Percentiles rank a stretch among this genome's conserved stretches.
phyloP scores from a whole-genome alignment of 306 rosid genomes.

The Quercus suber region DNA sequence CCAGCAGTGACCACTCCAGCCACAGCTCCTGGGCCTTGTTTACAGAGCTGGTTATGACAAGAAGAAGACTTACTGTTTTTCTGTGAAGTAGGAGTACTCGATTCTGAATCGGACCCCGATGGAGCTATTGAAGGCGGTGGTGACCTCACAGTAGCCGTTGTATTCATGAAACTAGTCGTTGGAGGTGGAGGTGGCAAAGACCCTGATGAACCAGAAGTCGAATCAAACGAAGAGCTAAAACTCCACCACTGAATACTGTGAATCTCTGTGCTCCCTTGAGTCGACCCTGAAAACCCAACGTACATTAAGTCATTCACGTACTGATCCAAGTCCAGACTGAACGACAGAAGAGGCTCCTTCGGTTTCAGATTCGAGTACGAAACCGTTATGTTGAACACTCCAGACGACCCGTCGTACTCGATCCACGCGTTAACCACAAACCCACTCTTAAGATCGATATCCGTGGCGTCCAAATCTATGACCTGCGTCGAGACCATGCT shows the following conservation, averaged over 20 bases:
- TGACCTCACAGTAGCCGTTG: constrained; percentile 51
- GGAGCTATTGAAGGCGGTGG: constrained; percentile 81
- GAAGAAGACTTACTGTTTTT: constrained; percentile 52
- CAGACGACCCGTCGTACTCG: constrained; percentile 61
- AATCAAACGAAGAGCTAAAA: constrained; percentile 63
- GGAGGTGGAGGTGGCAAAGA: constrained; percentile 61
- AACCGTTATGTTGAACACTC: constrained; percentile 58
- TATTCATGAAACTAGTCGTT: constrained; percentile 53
- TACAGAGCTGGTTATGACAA: constrained; percentile 80
- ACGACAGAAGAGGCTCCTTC: constrained; percentile 57
- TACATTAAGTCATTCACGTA: constrained; percentile 81
- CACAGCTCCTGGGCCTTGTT: constrained; percentile 83
- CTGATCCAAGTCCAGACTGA: constrained; percentile 60
- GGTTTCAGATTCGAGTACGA: constrained; percentile 93
- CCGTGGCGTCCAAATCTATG: constrained; percentile 52
- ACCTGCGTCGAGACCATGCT: constrained; percentile 61
- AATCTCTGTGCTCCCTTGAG: constrained; percentile 91
- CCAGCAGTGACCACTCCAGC: constrained; percentile 93
- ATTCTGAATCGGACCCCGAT: constrained; percentile 26
- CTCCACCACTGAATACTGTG: constrained; percentile 96
- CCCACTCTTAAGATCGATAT: constrained; percentile 83
- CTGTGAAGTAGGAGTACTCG: constrained; percentile 27
- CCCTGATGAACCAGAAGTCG: constrained; percentile 11
- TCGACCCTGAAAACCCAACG: constrained; percentile 94
- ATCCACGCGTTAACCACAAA: constrained; percentile 84